A percentile compares a stretch with the other conserved stretches of the same genome.
These are phyloP conservation scores for Jackrogersella minutella DNA, from an alignment of 495 filamentous ascomycete species.

Conservation along the genomic window DNA sequence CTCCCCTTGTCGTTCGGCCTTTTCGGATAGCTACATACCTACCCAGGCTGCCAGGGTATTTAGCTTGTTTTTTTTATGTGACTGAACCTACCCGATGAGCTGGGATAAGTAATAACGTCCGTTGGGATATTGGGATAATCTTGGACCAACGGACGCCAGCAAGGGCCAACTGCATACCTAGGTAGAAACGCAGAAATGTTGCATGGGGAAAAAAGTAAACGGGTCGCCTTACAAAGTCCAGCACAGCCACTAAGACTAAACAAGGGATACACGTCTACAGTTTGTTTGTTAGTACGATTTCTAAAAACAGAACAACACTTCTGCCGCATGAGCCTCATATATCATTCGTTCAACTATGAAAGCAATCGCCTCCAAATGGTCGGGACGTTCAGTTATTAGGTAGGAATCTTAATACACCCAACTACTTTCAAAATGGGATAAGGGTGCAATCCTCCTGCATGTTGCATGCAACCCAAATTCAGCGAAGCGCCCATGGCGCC, in stretches of 20 bases:
- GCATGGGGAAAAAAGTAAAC: background rate
- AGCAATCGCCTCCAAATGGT: background rate
- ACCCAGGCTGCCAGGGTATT: background rate
- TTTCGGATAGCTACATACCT: background rate
- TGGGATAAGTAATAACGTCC: background rate
- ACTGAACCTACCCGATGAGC: background rate
- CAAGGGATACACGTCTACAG: background rate
- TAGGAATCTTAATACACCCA: background rate
- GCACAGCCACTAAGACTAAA: slow-evolving; percentile 9
- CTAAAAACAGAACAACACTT: slow-evolving; percentile 29
- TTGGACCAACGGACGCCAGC: background rate
- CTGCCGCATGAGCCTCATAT: slow-evolving; percentile 10
- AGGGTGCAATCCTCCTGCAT: slow-evolving; percentile 12
- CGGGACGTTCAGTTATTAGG: background rate
- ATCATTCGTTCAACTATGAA: background rate
- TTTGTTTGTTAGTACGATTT: slow-evolving; percentile 17
- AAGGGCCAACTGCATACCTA: slow-evolving; percentile 9
- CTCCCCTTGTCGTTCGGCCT: background rate
- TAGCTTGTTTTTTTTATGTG: background rate
- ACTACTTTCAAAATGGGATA: background rate
- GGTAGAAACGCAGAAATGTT: background rate
- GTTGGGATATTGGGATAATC: background rate
- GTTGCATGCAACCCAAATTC: background rate
- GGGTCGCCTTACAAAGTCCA: background rate
- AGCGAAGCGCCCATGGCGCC: background rate